Base-by-base conservation (phyloP, 1,284 basidiomycete genomes). In the Leccinum laetum region DNA sequence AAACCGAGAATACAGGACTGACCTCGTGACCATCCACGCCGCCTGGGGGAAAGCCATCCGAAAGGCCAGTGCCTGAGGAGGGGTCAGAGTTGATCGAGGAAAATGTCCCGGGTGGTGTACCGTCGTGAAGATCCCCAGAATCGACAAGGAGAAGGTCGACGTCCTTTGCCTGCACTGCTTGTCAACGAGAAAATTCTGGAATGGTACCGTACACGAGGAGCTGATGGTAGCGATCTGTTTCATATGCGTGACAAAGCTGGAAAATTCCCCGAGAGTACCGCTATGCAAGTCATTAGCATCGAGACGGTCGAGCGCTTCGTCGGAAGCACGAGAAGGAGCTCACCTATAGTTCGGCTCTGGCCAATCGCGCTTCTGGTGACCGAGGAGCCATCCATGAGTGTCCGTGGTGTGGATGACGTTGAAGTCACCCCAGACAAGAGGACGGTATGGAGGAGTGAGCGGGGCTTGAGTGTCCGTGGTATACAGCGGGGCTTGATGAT, bases 181-280 rank as follows among this genome's bases (percentile, higher is more conserved):
- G 63, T 69, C 13, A 61, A 60, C 46, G 35, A n/a, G 7, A 32
- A 52, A 49, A 52, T 14, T 6, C 44, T 41, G 37, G 32, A 29
- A 56, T 41, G 11, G 24, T 37, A 1, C 41, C 32, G 32, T 35
- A 57, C 21, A 21, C 13, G 1, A 29, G 66, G 16, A 39, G 76
- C 83, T 56, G 67, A 85, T 84, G 59, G 80, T 65, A 2, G 94
- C 92, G 58, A 89, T 81, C 58, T 83, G 71, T 75, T 94, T 92
- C 91, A 96, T 93, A 68, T 93, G 92, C 6, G 83, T 73, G 16
- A 93, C 90, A 69, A 95, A 96, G 24, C 88, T 91, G 35, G 91
- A 83, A 73, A 94, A 93, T 67, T 92, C 89, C 8, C 94, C 94
- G 57, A 92, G 86, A 72, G 92, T 89, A 18, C 89, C 93, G 69